A percentile compares a stretch with the other conserved stretches of the same genome.
Evolutionary conservation across 257 asterid species (phyloP).

Genomic region (Eucommia ulmoides): DNA sequence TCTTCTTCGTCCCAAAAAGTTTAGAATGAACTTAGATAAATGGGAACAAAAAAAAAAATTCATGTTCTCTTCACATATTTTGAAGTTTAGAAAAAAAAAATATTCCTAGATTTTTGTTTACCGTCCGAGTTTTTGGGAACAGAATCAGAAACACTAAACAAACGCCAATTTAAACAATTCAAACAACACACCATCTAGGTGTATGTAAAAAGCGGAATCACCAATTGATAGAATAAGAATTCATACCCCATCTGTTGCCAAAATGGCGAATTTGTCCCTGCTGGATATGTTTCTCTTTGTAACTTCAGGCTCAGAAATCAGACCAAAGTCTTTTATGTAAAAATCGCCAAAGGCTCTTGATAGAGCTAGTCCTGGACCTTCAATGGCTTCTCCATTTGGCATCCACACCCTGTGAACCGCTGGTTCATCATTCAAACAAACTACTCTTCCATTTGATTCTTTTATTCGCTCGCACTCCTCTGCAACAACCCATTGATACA

Average conservation of each 20-base stretch:
- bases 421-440: constrained; percentile 52
- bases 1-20: no score
- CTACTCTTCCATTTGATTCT: constrained; percentile 40
- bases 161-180: no score
- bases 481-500: constrained; percentile 16
- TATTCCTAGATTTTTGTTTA: no score
- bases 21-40: no score
- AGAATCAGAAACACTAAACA: no score
- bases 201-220: no score
- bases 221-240: no score
- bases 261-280: constrained; percentile 44
- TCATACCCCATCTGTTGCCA: constrained; percentile 82
- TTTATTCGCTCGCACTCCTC: constrained; percentile 60
- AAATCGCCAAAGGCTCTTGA: constrained; percentile 81
- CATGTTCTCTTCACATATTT: no score
- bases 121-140: no score
- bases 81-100: no score
- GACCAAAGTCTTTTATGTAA: constrained; percentile 65
- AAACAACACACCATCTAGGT: no score
- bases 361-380: constrained; percentile 71
- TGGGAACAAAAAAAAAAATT: no score
- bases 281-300: constrained; percentile 38
- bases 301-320: constrained; percentile 68
- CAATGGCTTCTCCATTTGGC: constrained; percentile 36
- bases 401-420: constrained; percentile 64